phyloP scores from a whole-genome alignment of 345 rosid genomes.

The Eucalyptus decipiens region DNA sequence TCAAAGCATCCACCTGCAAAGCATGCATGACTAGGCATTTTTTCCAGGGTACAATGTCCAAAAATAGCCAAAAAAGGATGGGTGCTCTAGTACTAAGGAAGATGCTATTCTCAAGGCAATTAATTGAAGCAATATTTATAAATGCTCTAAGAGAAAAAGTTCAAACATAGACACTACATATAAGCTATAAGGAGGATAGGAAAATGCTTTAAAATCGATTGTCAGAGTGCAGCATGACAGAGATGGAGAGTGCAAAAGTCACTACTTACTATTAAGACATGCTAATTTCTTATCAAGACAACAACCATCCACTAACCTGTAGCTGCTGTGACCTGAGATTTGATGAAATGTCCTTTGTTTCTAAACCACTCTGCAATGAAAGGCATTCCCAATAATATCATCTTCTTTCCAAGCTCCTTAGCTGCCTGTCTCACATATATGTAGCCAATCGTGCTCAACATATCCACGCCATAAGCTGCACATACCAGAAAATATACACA shows the following conservation, averaged over 20 bases:
- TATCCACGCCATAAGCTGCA: constrained; percentile 91
- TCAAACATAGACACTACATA: neutral
- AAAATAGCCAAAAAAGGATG: neutral
- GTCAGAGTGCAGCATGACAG: neutral
- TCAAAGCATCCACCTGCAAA: neutral
- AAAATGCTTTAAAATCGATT: neutral
- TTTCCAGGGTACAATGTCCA: neutral
- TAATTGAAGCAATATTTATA: neutral
- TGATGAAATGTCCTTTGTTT: constrained; percentile 85
- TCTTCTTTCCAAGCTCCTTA: constrained; percentile 94
- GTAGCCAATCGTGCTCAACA: constrained; percentile 92
- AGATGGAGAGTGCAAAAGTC: neutral
- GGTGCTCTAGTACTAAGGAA: neutral
- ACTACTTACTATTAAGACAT: neutral
- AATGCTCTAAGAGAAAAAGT: neutral
- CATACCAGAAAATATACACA: neutral
- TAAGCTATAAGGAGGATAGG: neutral
- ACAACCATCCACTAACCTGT: constrained; percentile 50
- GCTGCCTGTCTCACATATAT: constrained; percentile 92
- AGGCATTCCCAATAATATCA: constrained; percentile 74
- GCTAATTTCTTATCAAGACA: neutral
- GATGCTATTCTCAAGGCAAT: neutral
- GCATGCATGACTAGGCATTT: neutral
- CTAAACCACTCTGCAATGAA: constrained; percentile 98
- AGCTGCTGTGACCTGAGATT: constrained; percentile 98